Evolutionary conservation across 768 basidiomycete genomes (phyloP), one percentile per base, ranked within the genome.

Genomic region (Pleurotus giganteus): DNA sequence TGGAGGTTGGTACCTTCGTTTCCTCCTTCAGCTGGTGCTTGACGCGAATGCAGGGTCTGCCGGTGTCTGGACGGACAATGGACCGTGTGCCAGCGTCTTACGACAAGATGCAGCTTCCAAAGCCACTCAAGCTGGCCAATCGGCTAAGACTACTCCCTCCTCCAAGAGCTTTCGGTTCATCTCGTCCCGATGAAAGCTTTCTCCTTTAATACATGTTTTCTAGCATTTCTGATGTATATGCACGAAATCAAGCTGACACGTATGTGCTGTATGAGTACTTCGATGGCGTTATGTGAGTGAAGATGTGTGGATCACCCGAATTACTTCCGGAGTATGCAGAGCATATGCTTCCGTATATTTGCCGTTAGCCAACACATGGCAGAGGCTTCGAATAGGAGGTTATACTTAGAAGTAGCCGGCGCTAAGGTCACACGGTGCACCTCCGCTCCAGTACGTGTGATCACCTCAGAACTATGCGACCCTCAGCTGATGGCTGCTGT

Each of bases 31-130:
- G 37, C 37, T 34, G 32, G 55, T 55, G n/a, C 7, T 42, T 56
- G 5, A 41, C 39, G n/a, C 39, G 39, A 41, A 17, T 23, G n/a
- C 46, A 84, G 82, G 78, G 39, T 23, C 73, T 31, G 72, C 76
- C 17, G 78, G 75, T 53, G 80, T 75, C 43, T 86, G 84, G 84
- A 70, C 75, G 34, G 77, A 85, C 59, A 71, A 81, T 65, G 84
- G 84, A 13, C 62, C 75, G 52, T 87, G 86, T 66, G 24, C 24
- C 45, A 58, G 66, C 34, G 54, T 63, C 23, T 59, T 59, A 36
- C 54, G 55, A 43, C 65, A 64, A 49, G 62, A 61, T 15, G 58
- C 58, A 23, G 58, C 63, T 32, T 56, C 43, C 27, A 41, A 59
- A 47, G 45, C 34, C 42, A 51, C 57, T 39, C 56, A 50, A 42